Conservation (phyloP, 2,329 filamentous ascomycete species). For the Bertia moriformis region DNA sequence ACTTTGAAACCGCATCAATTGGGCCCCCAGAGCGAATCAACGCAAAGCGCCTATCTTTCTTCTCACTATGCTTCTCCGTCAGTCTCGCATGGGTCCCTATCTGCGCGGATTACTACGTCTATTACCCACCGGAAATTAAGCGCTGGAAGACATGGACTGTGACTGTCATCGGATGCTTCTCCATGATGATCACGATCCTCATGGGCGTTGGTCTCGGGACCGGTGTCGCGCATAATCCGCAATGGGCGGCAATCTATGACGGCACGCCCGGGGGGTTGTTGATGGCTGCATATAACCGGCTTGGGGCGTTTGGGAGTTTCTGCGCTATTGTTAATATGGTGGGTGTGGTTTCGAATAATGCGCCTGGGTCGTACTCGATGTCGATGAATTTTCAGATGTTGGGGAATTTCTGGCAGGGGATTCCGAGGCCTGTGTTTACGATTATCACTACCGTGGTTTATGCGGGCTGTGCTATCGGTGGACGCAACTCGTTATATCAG, state of each 20-base stretch:
- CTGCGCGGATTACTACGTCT: constrained; percentile 25
- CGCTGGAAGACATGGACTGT: constrained; percentile 18
- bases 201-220: constrained; percentile 24
- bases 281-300: constrained; percentile 17
- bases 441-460: constrained; percentile 22
- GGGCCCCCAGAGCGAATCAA: constrained; percentile 11
- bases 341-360: constrained; percentile 24
- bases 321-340: constrained; percentile 24
- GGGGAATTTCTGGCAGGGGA: constrained; percentile 16
- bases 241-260: constrained; percentile 14
- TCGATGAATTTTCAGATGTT: constrained; percentile 26
- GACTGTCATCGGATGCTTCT: constrained; percentile 16
- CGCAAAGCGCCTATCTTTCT: constrained; percentile 19
- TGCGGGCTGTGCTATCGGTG: constrained; percentile 24
- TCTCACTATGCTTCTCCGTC: constrained; percentile 18
- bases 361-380: constrained; percentile 25
- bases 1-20: constrained; percentile 14
- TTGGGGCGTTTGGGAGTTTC: constrained; percentile 24
- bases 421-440: constrained; percentile 25
- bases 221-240: constrained; percentile 11
- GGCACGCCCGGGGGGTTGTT: constrained; percentile 19
- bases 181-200: constrained; percentile 17
- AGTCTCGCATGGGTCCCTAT: constrained; percentile 8
- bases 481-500: constrained; percentile 23
- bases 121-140: constrained; percentile 20